phyloP scores from a whole-genome alignment of 108 stramenopile genomes.

The Nitzschia palea region DNA sequence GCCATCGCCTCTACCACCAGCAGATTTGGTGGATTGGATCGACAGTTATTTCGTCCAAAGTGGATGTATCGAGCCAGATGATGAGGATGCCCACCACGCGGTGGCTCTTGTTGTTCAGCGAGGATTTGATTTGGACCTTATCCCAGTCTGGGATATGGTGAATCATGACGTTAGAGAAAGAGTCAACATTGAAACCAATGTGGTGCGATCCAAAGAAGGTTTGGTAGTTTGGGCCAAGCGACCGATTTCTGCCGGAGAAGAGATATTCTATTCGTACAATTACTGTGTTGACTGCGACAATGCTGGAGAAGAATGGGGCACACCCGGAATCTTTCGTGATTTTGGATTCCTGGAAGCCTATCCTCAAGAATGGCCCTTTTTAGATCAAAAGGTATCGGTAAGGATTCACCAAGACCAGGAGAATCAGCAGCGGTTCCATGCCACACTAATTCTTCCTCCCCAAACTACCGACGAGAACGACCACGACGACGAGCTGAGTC shows the following conservation, averaged over 20 bases:
- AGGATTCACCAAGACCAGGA: not conserved
- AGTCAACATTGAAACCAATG: conserved; percentile 23
- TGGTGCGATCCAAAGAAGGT: not conserved
- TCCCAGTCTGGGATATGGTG: conserved; percentile 63
- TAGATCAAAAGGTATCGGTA: not conserved
- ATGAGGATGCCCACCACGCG: conserved; percentile 1
- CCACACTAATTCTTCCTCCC: too few relatives aligned
- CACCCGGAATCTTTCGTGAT: conserved; percentile 33
- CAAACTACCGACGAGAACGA: too few relatives aligned
- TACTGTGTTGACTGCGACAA: conserved; percentile 14
- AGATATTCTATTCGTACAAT: conserved; percentile 8
- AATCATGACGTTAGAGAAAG: conserved; percentile 47
- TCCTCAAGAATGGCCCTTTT: conserved; percentile 20
- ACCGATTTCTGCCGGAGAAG: not conserved
- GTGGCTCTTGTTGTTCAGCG: conserved; percentile 15
- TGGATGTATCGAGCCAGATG: not conserved
- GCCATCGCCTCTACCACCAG: not conserved
- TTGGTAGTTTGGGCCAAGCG: not conserved
- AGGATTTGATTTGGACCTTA: conserved; percentile 28
- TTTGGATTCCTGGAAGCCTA: conserved; percentile 35
- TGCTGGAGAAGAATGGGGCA: conserved; percentile 9
- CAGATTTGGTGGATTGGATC: conserved; percentile 15
- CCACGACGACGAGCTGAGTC: too few relatives aligned
- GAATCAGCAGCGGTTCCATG: too few relatives aligned
- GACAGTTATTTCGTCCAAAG: not conserved